Base-by-base conservation (phyloP, 1,284 basidiomycete species). In the Fistulina hepatica region DNA sequence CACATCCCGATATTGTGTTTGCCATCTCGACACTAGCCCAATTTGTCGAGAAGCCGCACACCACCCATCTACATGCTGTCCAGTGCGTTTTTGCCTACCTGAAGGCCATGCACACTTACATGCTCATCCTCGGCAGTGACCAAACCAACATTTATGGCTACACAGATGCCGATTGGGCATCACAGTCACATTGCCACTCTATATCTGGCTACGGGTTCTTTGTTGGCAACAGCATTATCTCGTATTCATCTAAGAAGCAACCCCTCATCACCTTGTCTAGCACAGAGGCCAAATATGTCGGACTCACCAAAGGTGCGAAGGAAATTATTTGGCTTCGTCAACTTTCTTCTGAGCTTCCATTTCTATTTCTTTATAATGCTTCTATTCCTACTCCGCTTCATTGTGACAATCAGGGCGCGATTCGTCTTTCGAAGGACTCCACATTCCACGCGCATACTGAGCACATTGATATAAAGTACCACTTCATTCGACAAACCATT, bases 131-230 rank as follows among this genome's bases (percentile, higher is more conserved):
- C 8, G 36, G 36, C 27, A 21, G 36, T 17, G 6, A 15, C 17
- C 16, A 24, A 2, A 23, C 33, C 19, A 2, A 6, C 3, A 30
- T 43, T 2, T 15, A 13, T 19, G 36, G 40, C 11, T 44, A 25
- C 21, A 44, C 43, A 1, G 44, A 46, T 33, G 39, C 44, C 8
- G 40, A 47, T 24, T 47, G 28, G 21, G 44, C 40, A 22, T 34
- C 17, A 19, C 33, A 37, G 16, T 9, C 25, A 2, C 43, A 43
- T 21, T 34, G 39, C 26, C 39, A 41, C 13, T 43, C 42, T 11
- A 43, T 43, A 9, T 43, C 42, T 27, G 39, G 42, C 10, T 43
- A 23, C 22, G 39, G 22, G 3, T 43, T 34, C 15, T 41, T 41
- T 26, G 7, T 41, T 10, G 39, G 39, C 16, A 21, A 6, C 32